Conservation (phyloP, 108 stramenopile species). For the Discostella pseudostelligera region DNA sequence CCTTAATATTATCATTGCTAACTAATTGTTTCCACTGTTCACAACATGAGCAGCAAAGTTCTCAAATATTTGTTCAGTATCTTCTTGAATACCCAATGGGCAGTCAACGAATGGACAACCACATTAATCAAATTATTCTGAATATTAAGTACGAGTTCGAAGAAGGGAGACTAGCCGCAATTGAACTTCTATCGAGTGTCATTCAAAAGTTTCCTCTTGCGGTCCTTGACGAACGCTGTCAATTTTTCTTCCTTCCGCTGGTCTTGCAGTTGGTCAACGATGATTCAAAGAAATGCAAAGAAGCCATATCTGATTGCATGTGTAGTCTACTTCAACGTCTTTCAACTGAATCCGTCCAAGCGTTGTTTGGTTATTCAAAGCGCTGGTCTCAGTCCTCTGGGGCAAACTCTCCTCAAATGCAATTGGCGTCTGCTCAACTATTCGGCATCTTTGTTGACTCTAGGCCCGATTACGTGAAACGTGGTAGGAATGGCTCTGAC, state of each 20-base stretch:
- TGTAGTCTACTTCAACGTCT: conserved; percentile 57
- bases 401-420: conserved; percentile 42
- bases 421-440: conserved; percentile 67
- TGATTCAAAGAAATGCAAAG: conserved; percentile 78
- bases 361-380: conserved; percentile 61
- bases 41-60: conserved; percentile 52
- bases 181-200: conserved; percentile 53
- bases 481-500: conserved; percentile 39
- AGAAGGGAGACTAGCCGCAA: conserved; percentile 83
- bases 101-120: conserved; percentile 63
- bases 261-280: conserved; percentile 89
- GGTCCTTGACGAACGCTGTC: conserved; percentile 63
- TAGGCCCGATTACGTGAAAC: conserved; percentile 58
- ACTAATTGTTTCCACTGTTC: conserved; percentile 1
- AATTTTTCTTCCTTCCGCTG: conserved; percentile 82
- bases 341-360: conserved; percentile 56
- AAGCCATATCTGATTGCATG: conserved; percentile 57
- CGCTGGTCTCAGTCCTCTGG: conserved; percentile 64
- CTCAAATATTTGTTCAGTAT: conserved; percentile 72
- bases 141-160: conserved; percentile 89
- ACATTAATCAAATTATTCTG: conserved; percentile 76
- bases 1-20: conserved; percentile 1
- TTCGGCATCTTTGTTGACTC: conserved; percentile 73
- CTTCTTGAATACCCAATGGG: conserved; percentile 90
- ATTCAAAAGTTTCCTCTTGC: conserved; percentile 70